A percentile compares a stretch with the other conserved stretches of the same genome.
Evolutionary conservation across 257 asterid genomes (phyloP).

Genomic region (Solanum etuberosum): DNA sequence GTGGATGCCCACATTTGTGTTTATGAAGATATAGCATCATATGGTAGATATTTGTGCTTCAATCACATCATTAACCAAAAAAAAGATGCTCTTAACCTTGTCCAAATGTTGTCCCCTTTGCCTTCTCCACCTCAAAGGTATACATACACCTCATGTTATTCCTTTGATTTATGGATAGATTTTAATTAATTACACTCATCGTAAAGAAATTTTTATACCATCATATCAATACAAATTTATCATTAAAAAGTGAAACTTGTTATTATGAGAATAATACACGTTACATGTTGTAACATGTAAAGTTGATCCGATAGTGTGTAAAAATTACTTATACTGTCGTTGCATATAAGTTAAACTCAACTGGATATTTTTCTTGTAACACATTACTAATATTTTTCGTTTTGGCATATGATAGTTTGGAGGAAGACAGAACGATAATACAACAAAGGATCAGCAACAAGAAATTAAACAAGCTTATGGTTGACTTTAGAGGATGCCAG

Average conservation of each 20-base stretch:
- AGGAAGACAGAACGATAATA: background rate
- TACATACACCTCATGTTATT: background rate
- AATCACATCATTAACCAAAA: constrained; percentile 39
- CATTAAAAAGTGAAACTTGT: background rate
- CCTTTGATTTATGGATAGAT: background rate
- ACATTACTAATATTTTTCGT: background rate
- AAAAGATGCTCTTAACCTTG: constrained; percentile 51
- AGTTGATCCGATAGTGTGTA: background rate
- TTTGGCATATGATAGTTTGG: background rate
- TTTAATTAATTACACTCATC: background rate
- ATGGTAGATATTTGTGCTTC: constrained; percentile 79
- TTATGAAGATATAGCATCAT: constrained; percentile 60
- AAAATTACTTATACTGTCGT: background rate
- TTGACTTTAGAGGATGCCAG: background rate
- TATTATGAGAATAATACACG: background rate
- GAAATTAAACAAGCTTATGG: background rate
- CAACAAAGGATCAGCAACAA: background rate
- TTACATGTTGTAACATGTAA: background rate
- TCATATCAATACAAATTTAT: background rate
- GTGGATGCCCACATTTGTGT: constrained; percentile 77
- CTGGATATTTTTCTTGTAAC: background rate
- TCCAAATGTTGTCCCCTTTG: constrained; percentile 29
- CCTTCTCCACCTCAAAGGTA: constrained; percentile 9
- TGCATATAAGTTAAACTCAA: background rate
- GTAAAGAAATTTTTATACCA: background rate